Conservation (phyloP, 179 eudicot genomes). For the Heliamphora pulchella region DNA sequence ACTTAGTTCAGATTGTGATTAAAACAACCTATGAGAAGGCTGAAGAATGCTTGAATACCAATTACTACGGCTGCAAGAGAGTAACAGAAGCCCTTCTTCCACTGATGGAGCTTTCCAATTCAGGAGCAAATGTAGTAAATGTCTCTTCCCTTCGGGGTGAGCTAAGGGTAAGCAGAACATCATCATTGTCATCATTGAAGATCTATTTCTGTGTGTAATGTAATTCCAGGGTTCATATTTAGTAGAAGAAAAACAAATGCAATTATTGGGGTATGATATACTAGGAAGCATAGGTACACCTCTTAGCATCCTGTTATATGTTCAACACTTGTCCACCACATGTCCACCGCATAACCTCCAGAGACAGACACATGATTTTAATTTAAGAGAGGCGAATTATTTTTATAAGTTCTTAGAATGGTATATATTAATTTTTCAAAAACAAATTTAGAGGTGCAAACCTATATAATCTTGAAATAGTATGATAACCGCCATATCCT, state of each 20-base stretch:
- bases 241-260: neutral
- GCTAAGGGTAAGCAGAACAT: slow-evolving; percentile 26
- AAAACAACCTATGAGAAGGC: slow-evolving; percentile 33
- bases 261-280: neutral
- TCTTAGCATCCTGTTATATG: no score
- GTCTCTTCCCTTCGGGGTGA: slow-evolving; percentile 42
- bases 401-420: no score
- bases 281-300: neutral
- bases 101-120: slow-evolving; percentile 29
- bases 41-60: slow-evolving; percentile 34
- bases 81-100: slow-evolving; percentile 50
- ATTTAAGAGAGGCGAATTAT: no score
- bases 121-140: slow-evolving; percentile 38
- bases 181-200: neutral
- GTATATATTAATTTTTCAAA: no score
- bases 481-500: no score
- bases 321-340: neutral
- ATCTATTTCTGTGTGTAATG: neutral
- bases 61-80: slow-evolving; percentile 46
- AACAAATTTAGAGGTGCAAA: no score
- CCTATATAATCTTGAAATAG: no score
- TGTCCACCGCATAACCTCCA: neutral
- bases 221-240: no score
- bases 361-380: no score
- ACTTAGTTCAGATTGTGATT: slow-evolving; percentile 35